A percentile compares a stretch with the other conserved stretches of the same genome.
Evolutionary conservation across 1,139 yeast species (phyloP).

Genomic region (Petasospora rhodanensis): DNA sequence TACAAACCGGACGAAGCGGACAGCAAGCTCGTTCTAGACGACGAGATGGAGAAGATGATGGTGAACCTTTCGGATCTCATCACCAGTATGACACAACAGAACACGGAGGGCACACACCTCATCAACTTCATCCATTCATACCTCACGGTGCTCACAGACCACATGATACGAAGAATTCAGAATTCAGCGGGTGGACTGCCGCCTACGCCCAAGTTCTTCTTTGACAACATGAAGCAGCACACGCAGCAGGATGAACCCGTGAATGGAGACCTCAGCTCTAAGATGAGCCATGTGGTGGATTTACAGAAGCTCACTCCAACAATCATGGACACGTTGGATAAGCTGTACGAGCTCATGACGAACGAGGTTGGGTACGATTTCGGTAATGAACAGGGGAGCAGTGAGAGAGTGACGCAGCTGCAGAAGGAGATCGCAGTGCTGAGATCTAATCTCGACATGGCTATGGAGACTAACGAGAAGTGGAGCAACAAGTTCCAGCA

Average conservation of each 20-base stretch:
- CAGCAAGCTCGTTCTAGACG: slow-evolving; percentile 22
- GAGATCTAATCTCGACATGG: slow-evolving; percentile 40
- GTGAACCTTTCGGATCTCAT: slow-evolving; percentile 37
- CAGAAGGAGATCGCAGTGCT: slow-evolving; percentile 36
- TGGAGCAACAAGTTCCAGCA: slow-evolving; percentile 34
- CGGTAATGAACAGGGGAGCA: background rate
- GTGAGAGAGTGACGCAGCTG: slow-evolving; percentile 24
- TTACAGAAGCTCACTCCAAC: slow-evolving; percentile 12
- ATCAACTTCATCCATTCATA: slow-evolving; percentile 33
- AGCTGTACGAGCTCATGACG: slow-evolving; percentile 15
- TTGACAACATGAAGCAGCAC: slow-evolving; percentile 4
- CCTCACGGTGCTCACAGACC: slow-evolving; percentile 9
- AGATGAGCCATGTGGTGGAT: slow-evolving; percentile 23
- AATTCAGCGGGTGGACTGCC: slow-evolving; percentile 5
- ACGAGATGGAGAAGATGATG: slow-evolving; percentile 38
- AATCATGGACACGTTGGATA: slow-evolving; percentile 12
- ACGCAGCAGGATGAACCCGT: background rate
- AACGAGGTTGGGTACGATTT: slow-evolving; percentile 6
- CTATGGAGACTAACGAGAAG: slow-evolving; percentile 42
- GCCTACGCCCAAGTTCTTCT: slow-evolving; percentile 16
- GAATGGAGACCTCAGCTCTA: no score
- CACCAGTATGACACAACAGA: slow-evolving; percentile 39
- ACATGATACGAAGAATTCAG: background rate
- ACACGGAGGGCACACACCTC: slow-evolving; percentile 36
- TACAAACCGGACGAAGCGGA: background rate